Base-by-base conservation (phyloP, 78 protist species). In the Dictyostelium purpureum region DNA sequence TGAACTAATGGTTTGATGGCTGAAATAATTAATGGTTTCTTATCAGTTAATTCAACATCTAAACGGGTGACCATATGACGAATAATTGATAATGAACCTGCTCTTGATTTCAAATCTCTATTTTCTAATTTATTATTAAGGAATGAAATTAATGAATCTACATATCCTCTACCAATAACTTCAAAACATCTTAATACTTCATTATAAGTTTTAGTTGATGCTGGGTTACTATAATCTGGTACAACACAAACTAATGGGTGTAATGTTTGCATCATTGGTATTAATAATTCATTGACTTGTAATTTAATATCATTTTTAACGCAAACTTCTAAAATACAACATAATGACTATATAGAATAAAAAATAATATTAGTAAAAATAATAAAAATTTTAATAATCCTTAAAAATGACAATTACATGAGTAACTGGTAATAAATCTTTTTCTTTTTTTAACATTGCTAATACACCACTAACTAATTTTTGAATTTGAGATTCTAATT, bases 101-200 rank as follows among this genome's bases (percentile, higher is more conserved):
- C 21, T 31, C 95, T 78, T 1, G 43, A 24, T 21, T 31, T 51
- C 11, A 14, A n/a, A 2, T 89, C 93, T 37, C 57, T 82, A 69
- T 37, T 74, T 24, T 89, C 85, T n/a, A 47, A n/a, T 2, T 33
- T n/a, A 33, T 89, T 77, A 26, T 87, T 37, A n/a, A 96, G 18
- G 33, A 82, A 96, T n/a, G 63, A 31, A 1, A 92, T 76, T 19
- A 93, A 42, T 38, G 24, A 70, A 56, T 89, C 96, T 42, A 94
- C 56, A 77, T 80, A 96, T 18, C 82, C 96, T 31, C 90, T n/a
- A 4, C 94, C 96, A 57, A 96, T 51, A 31, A 73, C 78, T 71
- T 96, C 95, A 75, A 75, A 93, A 77, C 96, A 96, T n/a, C 96
- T 65, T 61, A 96, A 77, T 16, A 94, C 87, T 49, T 96, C 97